These are phyloP conservation scores for Trametes hirsuta DNA, from an alignment of 1,284 basidiomycete genomes.

Conservation along the genomic window DNA sequence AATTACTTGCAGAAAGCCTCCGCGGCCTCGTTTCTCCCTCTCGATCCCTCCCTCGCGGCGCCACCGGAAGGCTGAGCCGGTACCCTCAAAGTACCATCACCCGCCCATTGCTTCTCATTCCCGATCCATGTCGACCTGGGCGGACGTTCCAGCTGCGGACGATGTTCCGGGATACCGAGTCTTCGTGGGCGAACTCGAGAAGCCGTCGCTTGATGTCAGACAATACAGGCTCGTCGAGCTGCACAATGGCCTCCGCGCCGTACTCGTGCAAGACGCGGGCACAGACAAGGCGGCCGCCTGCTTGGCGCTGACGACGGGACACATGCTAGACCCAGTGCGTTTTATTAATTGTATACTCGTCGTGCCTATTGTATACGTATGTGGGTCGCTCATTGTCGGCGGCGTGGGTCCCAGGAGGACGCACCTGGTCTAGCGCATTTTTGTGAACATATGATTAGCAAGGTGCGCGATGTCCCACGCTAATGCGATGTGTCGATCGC, in stretches of 20 bases:
- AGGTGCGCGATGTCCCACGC: conserved; percentile 29
- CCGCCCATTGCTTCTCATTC: conserved; percentile 8
- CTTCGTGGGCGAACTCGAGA: conserved; percentile 40
- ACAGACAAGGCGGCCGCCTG: conserved; percentile 71
- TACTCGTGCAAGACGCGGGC: conserved; percentile 60
- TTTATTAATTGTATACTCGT: background rate
- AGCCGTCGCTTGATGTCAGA: conserved; percentile 47
- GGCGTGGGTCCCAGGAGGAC: conserved; percentile 35
- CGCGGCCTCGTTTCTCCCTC: conserved; percentile 13
- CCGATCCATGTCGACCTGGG: conserved; percentile 19
- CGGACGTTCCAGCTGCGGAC: conserved; percentile 17
- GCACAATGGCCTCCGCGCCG: conserved; percentile 62
- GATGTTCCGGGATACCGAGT: conserved; percentile 25
- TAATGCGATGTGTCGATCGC: background rate
- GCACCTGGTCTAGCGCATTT: conserved; percentile 54
- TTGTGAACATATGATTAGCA: conserved; percentile 64
- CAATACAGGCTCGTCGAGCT: conserved; percentile 57
- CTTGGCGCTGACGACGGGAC: conserved; percentile 66
- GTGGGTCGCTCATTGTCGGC: background rate
- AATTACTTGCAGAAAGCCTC: conserved; percentile 13
- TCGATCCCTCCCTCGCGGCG: conserved; percentile 4
- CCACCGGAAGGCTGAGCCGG: conserved; percentile 15
- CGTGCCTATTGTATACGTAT: background rate
- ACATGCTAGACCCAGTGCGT: conserved; percentile 63
- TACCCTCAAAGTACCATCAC: conserved; percentile 20